Base-by-base conservation (phyloP, 78 protist genomes). In the Guillardia theta region DNA sequence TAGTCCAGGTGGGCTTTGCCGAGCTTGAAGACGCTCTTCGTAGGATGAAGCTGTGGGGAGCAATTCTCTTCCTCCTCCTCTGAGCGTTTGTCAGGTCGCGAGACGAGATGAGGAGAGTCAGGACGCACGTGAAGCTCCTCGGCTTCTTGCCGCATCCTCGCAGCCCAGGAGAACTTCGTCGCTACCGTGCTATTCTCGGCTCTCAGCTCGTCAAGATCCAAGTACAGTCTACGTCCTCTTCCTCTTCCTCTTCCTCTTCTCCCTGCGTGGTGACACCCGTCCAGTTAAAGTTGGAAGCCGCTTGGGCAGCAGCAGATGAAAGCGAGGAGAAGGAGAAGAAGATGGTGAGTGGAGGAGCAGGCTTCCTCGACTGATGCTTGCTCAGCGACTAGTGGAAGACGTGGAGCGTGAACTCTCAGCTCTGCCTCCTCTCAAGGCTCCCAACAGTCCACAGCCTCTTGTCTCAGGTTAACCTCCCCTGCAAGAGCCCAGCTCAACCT, bases 171-270 rank as follows among this genome's bases (percentile, higher is more conserved):
- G 83, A 70, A 43, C 83, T 70, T 12, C 83, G 83, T 12, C 83
- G 83, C 41, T 70, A 70, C 83, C 83, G 83, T 4, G 83, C 83
- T 9, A 43, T 70, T 12, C 83, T 70, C n/a, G 83, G 83, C 45
- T 24, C 83, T 12, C 9, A 70, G 83, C 83, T 70, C 33, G 46
- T 70, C 33, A 22, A 12, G 9, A 24, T 24, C 83, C 83, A 70
- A 15, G n/a, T n/a, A n/a, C n/a, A n/a, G n/a, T n/a, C n/a, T n/a
- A n/a, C n/a, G n/a, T n/a, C n/a, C n/a, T n/a, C n/a, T n/a, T n/a
- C n/a, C n/a, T n/a, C n/a, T n/a, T n/a, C n/a, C 70, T 30, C 70
- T 24, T 30, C 2, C 70, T 30, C 70, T 30, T 30, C 70, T 8
- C 70, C 70, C 70, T 6, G 58, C 58, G 58, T 15, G 15, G 58